Base-by-base conservation (phyloP, 2,329 filamentous ascomycete genomes). In the Dichotomopilus funicola region DNA sequence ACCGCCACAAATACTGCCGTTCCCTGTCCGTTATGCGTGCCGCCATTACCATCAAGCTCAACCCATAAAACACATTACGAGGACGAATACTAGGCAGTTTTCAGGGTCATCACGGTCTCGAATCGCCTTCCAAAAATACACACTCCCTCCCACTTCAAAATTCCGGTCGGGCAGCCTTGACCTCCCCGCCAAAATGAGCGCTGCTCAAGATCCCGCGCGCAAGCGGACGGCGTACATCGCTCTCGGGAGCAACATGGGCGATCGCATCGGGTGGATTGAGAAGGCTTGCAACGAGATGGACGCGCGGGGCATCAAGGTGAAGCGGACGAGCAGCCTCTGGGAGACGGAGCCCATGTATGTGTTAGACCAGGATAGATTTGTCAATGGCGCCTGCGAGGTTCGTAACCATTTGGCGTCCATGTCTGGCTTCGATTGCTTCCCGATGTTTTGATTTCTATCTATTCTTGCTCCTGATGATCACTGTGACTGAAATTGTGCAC, bases 281-380 rank as follows among this genome's bases (percentile, higher is more conserved):
- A 78, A 80, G 64, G 92, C 94, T 0, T 91, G 91, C 68, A 77
- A 76, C 45, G 81, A 87, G 67, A 90, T 99, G 83, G 83, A 88
- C 60, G 74, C 77, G 45, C 77, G 82, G 27, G 85, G 83, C 37
- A 89, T 97, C 67, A 81, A 73, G 52, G 80, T 99, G 41, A 79
- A 83, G 65, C 79, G 86, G 64, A 96, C 92, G 0, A 97, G 92
- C 70, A 87, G 85, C 59, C 76, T 99, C 3, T 99, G 94, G 81
- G 91, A 97, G 74, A 99, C 92, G 3, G 85, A 89, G 64, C 90
- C 94, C 27, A 99, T 99, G 94, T 99, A 99, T 71, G 88, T 96
- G 61, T 75, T 88, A 60, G 87, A 96, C 60, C 94, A 99, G 70
- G 85, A 85, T 60, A 81, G 82, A 35, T 99, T 99, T 67, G 75